A percentile compares a stretch with the other conserved stretches of the same genome.
Conservation (phyloP, 2,329 filamentous ascomycete species). For the Epichloe glyceriae region DNA sequence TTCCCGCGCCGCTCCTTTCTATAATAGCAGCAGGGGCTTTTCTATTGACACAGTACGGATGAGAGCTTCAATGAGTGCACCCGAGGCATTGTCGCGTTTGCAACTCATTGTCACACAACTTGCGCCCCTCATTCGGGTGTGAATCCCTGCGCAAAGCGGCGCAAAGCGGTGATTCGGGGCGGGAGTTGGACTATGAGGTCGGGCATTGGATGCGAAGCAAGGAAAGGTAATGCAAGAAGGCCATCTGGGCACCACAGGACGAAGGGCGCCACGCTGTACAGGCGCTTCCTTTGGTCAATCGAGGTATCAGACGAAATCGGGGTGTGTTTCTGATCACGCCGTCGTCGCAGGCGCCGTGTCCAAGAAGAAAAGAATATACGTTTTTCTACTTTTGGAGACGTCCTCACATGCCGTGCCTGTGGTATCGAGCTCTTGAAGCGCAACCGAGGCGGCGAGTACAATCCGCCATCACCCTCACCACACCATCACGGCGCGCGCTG, state of each 20-base stretch:
- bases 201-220: background rate
- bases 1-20: too few relatives aligned
- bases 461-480: too few relatives aligned
- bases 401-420: background rate
- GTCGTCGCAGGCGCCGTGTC: background rate
- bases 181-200: background rate
- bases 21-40: background rate
- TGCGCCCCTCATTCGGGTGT: background rate
- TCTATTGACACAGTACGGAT: background rate
- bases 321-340: background rate
- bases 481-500: too few relatives aligned
- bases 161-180: background rate
- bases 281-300: background rate
- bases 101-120: background rate
- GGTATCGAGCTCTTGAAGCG: background rate
- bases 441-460: background rate
- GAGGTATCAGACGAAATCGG: too few relatives aligned
- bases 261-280: background rate
- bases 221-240: background rate
- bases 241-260: background rate
- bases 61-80: background rate
- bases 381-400: background rate
- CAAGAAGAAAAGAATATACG: too few relatives aligned
- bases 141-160: background rate
- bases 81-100: background rate